Evolutionary conservation across 2,329 filamentous ascomycete genomes (phyloP), one percentile per base, ranked within the genome.

Genomic region (Torrubiellomyces zombiae): DNA sequence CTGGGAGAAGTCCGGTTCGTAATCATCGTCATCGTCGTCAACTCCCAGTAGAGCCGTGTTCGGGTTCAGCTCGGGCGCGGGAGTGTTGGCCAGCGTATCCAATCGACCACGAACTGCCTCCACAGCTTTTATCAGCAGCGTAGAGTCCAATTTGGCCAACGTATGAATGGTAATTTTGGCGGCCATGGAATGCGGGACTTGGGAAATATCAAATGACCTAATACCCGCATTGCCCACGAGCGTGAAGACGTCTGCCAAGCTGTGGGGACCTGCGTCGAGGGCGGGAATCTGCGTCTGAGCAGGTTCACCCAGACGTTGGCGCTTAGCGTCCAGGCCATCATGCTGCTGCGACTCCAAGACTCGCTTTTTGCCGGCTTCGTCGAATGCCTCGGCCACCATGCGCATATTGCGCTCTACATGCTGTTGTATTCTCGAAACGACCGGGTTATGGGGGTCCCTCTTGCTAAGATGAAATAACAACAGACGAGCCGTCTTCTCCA

Each of bases 401-500:
- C 82, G 77, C 55, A 80, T 73, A 33, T 91, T 66, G 24, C 81
- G 70, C 39, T 93, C 82, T 11, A 93, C 59, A 42, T 92, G 75
- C 43, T 89, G 78, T 38, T 93, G 80, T 47, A 98, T 89, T 32
- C 80, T 75, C 1, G 64, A 65, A 13, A 67, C 64, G 26, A 83
- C 60, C 1, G 80, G 73, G 37, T 83, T 78, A 28, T 79, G 77
- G 3, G 80, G 79, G 38, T 89, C 83, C 41, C 85, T 83, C 55
- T 86, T 86, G 37, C 77, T 60, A 26, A 93, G 58, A 50, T 94
- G 85, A 26, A 85, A 66, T 19, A 95, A 61, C 23, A 98, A 56
- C 37, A 83, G 72, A 39, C 83, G 70, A 3, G 79, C 79, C 14
- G 89, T 98, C 45, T 92, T 82, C 49, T 94, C 86, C 72, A 98